Evolutionary conservation across 2,329 filamentous ascomycete genomes (phyloP).

Genomic region (Penicillium sclerotigenum): DNA sequence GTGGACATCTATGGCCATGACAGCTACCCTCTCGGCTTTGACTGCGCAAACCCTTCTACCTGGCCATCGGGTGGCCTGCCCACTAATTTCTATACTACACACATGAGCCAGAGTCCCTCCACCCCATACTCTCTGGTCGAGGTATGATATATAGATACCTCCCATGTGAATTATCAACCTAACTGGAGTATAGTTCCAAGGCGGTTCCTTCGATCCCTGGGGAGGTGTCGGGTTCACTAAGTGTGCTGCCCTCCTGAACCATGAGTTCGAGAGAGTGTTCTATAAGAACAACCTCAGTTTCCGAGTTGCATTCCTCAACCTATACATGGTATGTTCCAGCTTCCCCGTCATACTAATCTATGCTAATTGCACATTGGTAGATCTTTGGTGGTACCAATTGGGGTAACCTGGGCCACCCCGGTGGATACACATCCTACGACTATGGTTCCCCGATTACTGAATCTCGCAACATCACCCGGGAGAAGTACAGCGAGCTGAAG

Average conservation of each 20-base stretch:
- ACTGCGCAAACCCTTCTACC: slow-evolving; percentile 53
- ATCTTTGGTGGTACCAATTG: slow-evolving; percentile 78
- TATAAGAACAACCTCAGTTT: slow-evolving; percentile 72
- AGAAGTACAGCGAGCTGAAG: slow-evolving; percentile 79
- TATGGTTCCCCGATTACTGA: slow-evolving; percentile 66
- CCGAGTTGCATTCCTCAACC: slow-evolving; percentile 64
- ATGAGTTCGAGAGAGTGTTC: slow-evolving; percentile 74
- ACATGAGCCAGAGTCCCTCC: slow-evolving; percentile 59
- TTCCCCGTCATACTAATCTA: background rate
- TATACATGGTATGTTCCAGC: slow-evolving; percentile 64
- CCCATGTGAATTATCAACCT: background rate
- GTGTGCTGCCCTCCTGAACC: slow-evolving; percentile 63
- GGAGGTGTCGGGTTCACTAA: slow-evolving; percentile 67
- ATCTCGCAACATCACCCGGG: slow-evolving; percentile 63
- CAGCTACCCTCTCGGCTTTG: slow-evolving; percentile 55
- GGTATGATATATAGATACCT: slow-evolving; percentile 27
- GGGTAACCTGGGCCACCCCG: slow-evolving; percentile 72
- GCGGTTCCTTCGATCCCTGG: slow-evolving; percentile 70
- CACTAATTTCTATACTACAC: slow-evolving; percentile 53
- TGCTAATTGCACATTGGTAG: slow-evolving; percentile 29
- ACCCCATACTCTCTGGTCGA: slow-evolving; percentile 66
- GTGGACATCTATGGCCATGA: slow-evolving; percentile 68
- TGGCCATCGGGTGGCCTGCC: slow-evolving; percentile 61
- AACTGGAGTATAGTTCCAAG: slow-evolving; percentile 57
- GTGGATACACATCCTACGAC: slow-evolving; percentile 62